Conservation (phyloP, 345 rosid species). For the Eucalyptus leucophloia region DNA sequence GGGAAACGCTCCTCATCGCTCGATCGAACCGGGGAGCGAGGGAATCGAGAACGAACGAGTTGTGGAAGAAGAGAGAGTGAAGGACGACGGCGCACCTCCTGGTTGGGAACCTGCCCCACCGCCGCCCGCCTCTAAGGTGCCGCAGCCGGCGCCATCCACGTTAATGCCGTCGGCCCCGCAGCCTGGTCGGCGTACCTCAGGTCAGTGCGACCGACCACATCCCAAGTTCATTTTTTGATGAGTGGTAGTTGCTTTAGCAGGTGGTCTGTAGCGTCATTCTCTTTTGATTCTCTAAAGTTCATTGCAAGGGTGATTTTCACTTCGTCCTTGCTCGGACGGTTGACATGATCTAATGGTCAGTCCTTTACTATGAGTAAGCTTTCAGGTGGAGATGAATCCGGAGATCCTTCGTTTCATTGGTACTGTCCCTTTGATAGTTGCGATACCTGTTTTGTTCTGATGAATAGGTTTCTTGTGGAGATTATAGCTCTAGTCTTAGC, state of each 20-base stretch:
- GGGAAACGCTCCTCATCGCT: neutral
- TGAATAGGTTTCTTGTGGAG: neutral
- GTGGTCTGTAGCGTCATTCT: neutral
- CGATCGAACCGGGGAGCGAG: neutral
- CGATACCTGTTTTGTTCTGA: neutral
- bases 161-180: neutral
- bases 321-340: neutral
- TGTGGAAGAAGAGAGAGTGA: neutral
- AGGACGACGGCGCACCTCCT: neutral
- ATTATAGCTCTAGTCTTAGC: neutral
- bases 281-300: neutral
- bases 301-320: neutral
- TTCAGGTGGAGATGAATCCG: neutral
- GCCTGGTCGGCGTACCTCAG: neutral
- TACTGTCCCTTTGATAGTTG: neutral
- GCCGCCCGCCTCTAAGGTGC: neutral
- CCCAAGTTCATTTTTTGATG: neutral
- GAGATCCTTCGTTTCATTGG: neutral
- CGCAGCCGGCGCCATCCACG: neutral
- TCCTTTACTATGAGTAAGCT: neutral
- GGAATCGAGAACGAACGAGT: neutral
- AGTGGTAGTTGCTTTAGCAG: neutral
- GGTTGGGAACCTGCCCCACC: neutral
- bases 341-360: neutral
- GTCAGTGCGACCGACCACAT: neutral